These are phyloP conservation scores for Boletus sensibilis DNA, from an alignment of 768 basidiomycete species.

Conservation along the genomic window DNA sequence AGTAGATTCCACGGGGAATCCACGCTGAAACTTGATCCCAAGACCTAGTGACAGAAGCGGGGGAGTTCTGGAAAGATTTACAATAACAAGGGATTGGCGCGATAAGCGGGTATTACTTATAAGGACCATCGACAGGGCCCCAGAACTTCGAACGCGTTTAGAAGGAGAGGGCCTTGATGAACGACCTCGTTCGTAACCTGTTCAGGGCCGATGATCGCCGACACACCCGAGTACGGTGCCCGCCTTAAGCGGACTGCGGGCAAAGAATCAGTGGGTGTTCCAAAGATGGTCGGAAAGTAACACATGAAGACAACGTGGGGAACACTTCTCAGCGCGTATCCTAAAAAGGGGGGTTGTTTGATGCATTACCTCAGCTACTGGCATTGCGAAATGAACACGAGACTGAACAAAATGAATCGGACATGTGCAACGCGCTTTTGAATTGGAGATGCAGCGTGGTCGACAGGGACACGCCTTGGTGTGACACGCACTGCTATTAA, in stretches of 20 bases:
- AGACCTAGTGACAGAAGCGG: neutral
- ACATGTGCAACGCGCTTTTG: neutral
- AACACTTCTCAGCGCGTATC: neutral
- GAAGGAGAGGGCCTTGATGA: neutral
- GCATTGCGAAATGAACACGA: neutral
- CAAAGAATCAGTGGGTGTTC: neutral
- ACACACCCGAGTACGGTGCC: neutral
- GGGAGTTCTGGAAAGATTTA: neutral
- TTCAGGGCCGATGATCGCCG: neutral
- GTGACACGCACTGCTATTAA: neutral
- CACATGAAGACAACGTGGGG: conserved; percentile 8
- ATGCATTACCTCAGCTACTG: neutral
- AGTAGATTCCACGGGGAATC: neutral
- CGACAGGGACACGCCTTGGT: conserved; percentile 8
- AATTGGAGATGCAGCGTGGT: conserved; percentile 2
- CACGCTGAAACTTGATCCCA: neutral
- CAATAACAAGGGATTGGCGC: neutral
- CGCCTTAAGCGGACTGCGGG: neutral
- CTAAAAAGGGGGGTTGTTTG: conserved; percentile 3
- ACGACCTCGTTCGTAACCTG: no score
- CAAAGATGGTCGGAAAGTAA: neutral
- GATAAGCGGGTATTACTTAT: neutral
- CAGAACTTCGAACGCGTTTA: neutral
- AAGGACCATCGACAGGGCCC: neutral
- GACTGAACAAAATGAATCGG: neutral